Evolutionary conservation across 1,284 basidiomycete genomes (phyloP).

Genomic region (Ganoderma resinaceum): DNA sequence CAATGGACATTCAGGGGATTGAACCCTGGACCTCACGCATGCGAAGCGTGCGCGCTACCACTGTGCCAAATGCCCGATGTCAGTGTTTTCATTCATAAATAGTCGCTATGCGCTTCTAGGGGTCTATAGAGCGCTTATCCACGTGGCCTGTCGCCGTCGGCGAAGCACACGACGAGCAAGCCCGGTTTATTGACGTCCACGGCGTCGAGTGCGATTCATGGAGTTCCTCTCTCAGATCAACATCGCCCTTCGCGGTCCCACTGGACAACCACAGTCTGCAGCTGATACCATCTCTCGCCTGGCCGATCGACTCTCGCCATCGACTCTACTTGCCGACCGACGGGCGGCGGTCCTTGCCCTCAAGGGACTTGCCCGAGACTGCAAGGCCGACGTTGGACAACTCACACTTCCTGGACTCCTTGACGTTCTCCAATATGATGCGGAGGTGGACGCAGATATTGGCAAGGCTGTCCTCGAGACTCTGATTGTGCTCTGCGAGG

Average conservation of each 20-base stretch:
- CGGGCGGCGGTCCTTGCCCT: constrained; percentile 91
- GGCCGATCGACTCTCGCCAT: constrained; percentile 87
- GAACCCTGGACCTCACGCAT: constrained; percentile 33
- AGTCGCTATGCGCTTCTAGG: no score
- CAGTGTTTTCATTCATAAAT: no score
- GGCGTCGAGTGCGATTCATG: constrained; percentile 52
- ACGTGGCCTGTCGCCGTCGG: not conserved
- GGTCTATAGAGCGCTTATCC: not conserved
- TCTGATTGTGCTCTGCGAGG: constrained; percentile 78
- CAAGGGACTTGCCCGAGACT: constrained; percentile 92
- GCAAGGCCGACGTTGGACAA: constrained; percentile 87
- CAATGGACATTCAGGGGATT: constrained; percentile 25
- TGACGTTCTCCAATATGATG: constrained; percentile 85
- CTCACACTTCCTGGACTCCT: constrained; percentile 80
- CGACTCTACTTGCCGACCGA: constrained; percentile 87
- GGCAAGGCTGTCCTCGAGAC: constrained; percentile 93
- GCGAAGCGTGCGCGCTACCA: constrained; percentile 33
- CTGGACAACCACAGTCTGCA: constrained; percentile 82
- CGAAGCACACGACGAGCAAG: not conserved
- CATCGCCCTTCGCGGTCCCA: constrained; percentile 79
- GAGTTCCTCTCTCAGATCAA: constrained; percentile 85
- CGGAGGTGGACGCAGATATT: constrained; percentile 88
- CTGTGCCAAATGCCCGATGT: constrained; percentile 28
- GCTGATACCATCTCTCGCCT: constrained; percentile 87
- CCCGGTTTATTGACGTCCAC: constrained; percentile 14